Percentiles rank a stretch among this genome's conserved stretches.
These are phyloP conservation scores for Colletotrichum endophyticum DNA, from an alignment of 2,329 filamentous ascomycete genomes.

Conservation along the genomic window DNA sequence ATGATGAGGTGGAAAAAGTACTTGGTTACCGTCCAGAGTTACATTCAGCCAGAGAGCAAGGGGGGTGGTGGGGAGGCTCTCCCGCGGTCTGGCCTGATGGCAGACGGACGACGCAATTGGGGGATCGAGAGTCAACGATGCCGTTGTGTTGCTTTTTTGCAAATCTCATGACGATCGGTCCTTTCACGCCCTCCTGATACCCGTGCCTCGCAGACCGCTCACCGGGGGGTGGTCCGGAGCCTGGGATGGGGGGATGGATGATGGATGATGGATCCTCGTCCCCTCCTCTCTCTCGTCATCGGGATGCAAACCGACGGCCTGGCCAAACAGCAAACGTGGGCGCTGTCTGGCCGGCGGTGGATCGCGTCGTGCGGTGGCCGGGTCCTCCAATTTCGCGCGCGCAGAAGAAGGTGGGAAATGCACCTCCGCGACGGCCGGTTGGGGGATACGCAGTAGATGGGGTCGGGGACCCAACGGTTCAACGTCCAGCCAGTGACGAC, in stretches of 20 bases:
- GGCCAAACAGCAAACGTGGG: not conserved
- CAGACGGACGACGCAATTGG: not conserved
- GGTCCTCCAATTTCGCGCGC: conserved; percentile 16
- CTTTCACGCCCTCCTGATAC: not conserved
- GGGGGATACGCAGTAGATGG: not conserved
- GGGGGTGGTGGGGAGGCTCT: not conserved
- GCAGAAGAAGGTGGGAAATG: not conserved
- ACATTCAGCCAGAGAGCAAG: not conserved
- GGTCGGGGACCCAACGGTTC: not conserved
- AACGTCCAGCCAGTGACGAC: not conserved
- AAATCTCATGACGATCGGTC: conserved; percentile 2
- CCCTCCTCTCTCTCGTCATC: conserved; percentile 5
- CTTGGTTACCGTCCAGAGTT: not conserved
- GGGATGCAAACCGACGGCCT: conserved; percentile 5
- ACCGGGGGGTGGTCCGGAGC: not conserved
- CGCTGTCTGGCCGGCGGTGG: not conserved
- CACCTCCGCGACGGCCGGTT: conserved; percentile 10
- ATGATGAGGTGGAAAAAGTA: not conserved
- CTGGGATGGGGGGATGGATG: not conserved
- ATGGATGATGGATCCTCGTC: not conserved
- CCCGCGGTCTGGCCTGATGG: not conserved
- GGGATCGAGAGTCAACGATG: not conserved
- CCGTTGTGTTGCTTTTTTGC: conserved; percentile 1
- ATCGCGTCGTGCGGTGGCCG: conserved; percentile 1
- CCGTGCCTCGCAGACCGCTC: not conserved